phyloP scores from a whole-genome alignment of 2,329 filamentous ascomycete genomes.

The Claviceps paspali region DNA sequence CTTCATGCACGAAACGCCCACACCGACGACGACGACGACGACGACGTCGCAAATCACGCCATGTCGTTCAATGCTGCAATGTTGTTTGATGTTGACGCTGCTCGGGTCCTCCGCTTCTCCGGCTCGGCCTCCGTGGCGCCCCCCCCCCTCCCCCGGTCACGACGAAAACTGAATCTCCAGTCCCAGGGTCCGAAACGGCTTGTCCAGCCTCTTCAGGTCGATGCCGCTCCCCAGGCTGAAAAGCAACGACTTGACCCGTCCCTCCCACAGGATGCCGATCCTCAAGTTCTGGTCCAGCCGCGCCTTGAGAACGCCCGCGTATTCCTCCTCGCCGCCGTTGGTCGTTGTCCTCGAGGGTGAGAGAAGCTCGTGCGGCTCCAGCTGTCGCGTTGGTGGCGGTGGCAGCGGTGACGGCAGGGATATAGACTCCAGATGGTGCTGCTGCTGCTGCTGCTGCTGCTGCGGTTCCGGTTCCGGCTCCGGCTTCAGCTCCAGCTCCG shows the following conservation, averaged over 20 bases:
- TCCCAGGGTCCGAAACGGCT: conserved; percentile 62
- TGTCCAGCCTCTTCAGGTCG: conserved; percentile 60
- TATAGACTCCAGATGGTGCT: background rate
- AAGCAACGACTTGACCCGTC: conserved; percentile 77
- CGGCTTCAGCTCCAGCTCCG: too few species aligned
- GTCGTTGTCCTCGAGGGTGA: conserved; percentile 7
- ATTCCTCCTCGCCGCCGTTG: conserved; percentile 40
- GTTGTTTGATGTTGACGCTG: too few species aligned
- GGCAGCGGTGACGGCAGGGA: background rate
- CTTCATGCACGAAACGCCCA: too few species aligned
- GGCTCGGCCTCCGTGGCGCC: too few species aligned
- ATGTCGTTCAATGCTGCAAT: too few species aligned
- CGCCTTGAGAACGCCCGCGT: conserved; percentile 78
- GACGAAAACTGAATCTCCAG: conserved; percentile 74
- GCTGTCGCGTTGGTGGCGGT: background rate
- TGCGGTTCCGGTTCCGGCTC: too few species aligned
- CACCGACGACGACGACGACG: too few species aligned
- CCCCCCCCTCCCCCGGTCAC: conserved; percentile 26
- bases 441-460: conserved; percentile 12
- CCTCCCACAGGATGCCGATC: conserved; percentile 83
- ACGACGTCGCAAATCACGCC: too few species aligned
- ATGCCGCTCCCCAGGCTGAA: conserved; percentile 83
- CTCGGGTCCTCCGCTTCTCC: too few species aligned
- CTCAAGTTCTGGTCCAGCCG: conserved; percentile 77
- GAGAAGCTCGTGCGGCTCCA: conserved; percentile 2